phyloP scores from a whole-genome alignment of 768 basidiomycete species.

The Lepiota brunneoincarnata region DNA sequence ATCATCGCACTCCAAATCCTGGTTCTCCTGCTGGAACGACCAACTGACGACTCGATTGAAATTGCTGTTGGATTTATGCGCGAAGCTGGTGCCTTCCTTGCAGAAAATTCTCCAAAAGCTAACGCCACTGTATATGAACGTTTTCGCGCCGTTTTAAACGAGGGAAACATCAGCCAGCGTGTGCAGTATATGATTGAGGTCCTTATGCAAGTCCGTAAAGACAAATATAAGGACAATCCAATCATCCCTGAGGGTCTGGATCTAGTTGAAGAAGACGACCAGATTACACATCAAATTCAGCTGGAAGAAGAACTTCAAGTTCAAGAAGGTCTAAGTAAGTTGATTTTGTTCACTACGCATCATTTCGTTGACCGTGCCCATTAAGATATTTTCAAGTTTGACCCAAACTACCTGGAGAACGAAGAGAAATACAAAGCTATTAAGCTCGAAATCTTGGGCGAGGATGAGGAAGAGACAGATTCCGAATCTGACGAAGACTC shows the following conservation, averaged over 20 bases:
- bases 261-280: conserved; percentile 96
- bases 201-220: conserved; percentile 97
- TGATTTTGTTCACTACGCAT: not conserved
- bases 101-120: conserved; percentile 92
- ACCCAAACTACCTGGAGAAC: conserved; percentile 83
- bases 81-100: conserved; percentile 93
- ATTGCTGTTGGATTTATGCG: conserved; percentile 97
- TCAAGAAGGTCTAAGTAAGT: conserved; percentile 91
- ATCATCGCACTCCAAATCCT: conserved; percentile 94
- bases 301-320: conserved; percentile 93
- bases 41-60: conserved; percentile 97
- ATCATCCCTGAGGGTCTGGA: conserved; percentile 92
- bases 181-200: conserved; percentile 99
- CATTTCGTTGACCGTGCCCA: conserved; percentile 12
- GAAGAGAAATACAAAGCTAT: conserved; percentile 93
- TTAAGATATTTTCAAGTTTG: conserved; percentile 92
- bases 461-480: conserved; percentile 65
- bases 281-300: conserved; percentile 91
- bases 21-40: conserved; percentile 90
- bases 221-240: conserved; percentile 99
- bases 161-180: conserved; percentile 91
- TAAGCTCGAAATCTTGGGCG: conserved; percentile 91
- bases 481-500: conserved; percentile 63
- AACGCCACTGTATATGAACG: conserved; percentile 95
- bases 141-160: conserved; percentile 95